Conservation (phyloP, 2,329 filamentous ascomycete species). For the Penicillium nordicum region DNA sequence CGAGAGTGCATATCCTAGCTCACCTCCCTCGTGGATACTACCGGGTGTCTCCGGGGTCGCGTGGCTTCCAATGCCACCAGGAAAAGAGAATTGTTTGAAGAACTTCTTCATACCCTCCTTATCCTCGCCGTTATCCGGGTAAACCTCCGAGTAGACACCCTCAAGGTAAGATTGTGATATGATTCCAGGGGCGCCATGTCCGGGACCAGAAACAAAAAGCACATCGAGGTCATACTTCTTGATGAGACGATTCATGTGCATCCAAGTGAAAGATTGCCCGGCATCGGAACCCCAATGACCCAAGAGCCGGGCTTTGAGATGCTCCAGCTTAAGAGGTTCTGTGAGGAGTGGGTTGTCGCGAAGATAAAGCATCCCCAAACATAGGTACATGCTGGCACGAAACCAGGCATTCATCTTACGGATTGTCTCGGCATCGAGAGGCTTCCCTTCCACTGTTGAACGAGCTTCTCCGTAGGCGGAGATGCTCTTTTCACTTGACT, state of each 20-base stretch:
- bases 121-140: conserved; percentile 68
- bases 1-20: conserved; percentile 76
- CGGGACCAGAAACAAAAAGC: conserved; percentile 72
- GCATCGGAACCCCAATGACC: conserved; percentile 78
- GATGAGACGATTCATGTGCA: conserved; percentile 78
- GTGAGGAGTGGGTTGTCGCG: conserved; percentile 68
- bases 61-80: conserved; percentile 73
- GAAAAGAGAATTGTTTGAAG: conserved; percentile 82
- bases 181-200: conserved; percentile 73
- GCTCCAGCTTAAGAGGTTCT: conserved; percentile 64
- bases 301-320: conserved; percentile 70
- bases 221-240: conserved; percentile 73
- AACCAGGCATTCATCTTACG: conserved; percentile 70
- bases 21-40: conserved; percentile 73
- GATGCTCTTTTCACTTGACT: conserved; percentile 53
- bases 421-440: conserved; percentile 64
- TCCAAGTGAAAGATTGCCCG: conserved; percentile 77
- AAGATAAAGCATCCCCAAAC: conserved; percentile 77
- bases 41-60: conserved; percentile 76
- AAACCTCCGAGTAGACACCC: conserved; percentile 73
- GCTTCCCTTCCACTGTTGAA: conserved; percentile 60
- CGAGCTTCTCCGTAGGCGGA: conserved; percentile 63
- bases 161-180: conserved; percentile 75
- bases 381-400: conserved; percentile 70
- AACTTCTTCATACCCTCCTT: conserved; percentile 67